These are phyloP conservation scores for Globisporangium paroecandrum DNA, from an alignment of 352 stramenopile genomes.

Conservation along the genomic window DNA sequence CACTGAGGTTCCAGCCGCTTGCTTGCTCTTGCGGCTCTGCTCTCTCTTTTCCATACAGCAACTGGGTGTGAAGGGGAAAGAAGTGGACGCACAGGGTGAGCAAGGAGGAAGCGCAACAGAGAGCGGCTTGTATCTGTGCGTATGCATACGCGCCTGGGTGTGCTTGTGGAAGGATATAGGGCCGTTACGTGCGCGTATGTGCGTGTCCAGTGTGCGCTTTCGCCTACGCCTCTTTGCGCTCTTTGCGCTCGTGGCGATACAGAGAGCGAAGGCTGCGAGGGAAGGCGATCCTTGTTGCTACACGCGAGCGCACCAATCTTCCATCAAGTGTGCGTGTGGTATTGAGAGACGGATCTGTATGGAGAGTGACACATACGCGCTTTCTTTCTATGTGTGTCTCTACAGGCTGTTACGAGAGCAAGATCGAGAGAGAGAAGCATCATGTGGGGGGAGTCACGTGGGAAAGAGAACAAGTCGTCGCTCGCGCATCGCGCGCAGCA, in stretches of 20 bases:
- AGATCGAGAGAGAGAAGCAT: slow-evolving; percentile 1
- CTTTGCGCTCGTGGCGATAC: not conserved
- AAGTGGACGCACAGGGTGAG: not conserved
- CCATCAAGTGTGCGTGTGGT: not conserved
- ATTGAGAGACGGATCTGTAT: not conserved
- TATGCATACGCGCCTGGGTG: not conserved
- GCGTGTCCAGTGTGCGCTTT: not conserved
- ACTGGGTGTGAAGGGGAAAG: slow-evolving; percentile 6
- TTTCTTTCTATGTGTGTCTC: not conserved
- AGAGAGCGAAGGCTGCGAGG: not conserved
- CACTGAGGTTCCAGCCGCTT: not conserved
- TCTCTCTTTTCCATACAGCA: slow-evolving; percentile 5
- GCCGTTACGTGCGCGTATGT: not conserved
- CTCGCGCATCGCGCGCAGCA: slow-evolving; percentile 82
- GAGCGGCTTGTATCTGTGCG: not conserved
- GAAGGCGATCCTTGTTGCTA: slow-evolving; percentile 2
- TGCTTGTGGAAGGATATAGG: not conserved
- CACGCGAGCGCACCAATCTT: not conserved
- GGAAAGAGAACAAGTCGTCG: slow-evolving; percentile 86
- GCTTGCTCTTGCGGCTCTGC: not conserved
- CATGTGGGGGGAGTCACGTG: slow-evolving; percentile 64
- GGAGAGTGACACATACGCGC: not conserved
- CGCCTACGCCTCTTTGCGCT: not conserved
- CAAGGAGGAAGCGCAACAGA: not conserved
- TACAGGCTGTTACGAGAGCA: not conserved